A percentile compares a stretch with the other conserved stretches of the same genome.
Conservation (phyloP, 148 eudicot species). For the Rhododendron simsii region DNA sequence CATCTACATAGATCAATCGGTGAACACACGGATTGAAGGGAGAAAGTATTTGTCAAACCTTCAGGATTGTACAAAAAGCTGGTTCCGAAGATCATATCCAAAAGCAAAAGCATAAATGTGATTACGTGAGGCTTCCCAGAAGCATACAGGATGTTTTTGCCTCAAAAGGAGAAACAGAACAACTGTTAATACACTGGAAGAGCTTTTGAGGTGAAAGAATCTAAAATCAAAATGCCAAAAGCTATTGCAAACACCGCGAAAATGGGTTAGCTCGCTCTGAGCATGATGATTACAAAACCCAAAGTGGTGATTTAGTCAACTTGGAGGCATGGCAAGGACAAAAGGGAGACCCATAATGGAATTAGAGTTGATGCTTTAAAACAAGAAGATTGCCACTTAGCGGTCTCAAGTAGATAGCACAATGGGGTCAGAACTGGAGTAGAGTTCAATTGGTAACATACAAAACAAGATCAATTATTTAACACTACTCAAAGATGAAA, state of each 20-base stretch:
- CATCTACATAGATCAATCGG: slow-evolving; percentile 16
- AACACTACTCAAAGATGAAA: background rate
- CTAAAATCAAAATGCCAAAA: background rate
- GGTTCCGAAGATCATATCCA: background rate
- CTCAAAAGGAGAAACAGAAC: background rate
- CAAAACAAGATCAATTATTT: background rate
- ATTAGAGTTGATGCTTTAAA: background rate
- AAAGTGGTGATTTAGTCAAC: background rate
- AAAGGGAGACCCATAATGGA: background rate
- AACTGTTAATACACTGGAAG: background rate
- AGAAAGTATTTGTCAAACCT: background rate
- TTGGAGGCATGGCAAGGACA: background rate
- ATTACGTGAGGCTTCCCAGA: background rate
- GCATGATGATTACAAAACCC: background rate
- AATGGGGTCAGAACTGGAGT: background rate
- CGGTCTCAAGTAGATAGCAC: background rate
- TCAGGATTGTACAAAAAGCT: background rate
- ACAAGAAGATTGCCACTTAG: background rate
- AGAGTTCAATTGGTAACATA: background rate
- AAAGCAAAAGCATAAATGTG: background rate
- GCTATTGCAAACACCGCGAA: background rate
- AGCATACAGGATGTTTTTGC: background rate
- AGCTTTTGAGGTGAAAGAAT: background rate
- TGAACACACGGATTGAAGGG: background rate
- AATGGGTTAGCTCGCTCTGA: background rate